Percentiles rank a stretch among this genome's conserved stretches.
Conservation (phyloP, 768 basidiomycete genomes). For the Tephrocybe sp. region DNA sequence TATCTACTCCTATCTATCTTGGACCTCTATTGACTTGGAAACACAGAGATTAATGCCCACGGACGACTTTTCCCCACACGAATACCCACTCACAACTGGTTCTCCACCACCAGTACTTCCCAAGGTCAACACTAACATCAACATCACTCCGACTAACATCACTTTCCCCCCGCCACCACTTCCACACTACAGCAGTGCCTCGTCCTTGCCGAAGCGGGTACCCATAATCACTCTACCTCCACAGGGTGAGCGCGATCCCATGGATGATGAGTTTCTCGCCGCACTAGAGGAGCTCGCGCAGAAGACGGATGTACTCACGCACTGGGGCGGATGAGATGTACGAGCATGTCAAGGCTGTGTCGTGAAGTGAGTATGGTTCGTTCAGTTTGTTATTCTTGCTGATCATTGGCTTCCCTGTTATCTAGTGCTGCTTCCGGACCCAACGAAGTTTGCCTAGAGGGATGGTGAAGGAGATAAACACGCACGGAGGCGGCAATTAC, state of each 20-base stretch:
- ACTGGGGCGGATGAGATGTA: conserved; percentile 97
- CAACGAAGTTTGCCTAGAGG: conserved; percentile 67
- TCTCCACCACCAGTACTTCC: conserved; percentile 14
- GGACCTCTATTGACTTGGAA: too few species aligned
- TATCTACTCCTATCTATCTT: too few species aligned
- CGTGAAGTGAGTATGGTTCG: conserved; percentile 76
- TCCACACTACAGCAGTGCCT: conserved; percentile 36
- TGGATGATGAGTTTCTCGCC: conserved; percentile 81
- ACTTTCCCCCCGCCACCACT: conserved; percentile 74
- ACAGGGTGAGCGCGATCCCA: conserved; percentile 55
- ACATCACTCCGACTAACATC: conserved; percentile 33
- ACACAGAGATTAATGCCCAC: conserved; percentile 61
- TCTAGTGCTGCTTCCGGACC: conserved; percentile 79
- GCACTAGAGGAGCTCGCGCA: conserved; percentile 88
- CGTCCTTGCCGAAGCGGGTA: conserved; percentile 57
- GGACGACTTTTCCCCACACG: conserved; percentile 42
- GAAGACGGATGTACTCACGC: conserved; percentile 92
- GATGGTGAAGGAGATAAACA: conserved; percentile 74
- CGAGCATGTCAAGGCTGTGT: conserved; percentile 81
- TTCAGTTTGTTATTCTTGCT: not conserved
- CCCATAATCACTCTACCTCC: conserved; percentile 52
- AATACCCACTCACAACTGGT: conserved; percentile 30
- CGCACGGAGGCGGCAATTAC: conserved; percentile 66
- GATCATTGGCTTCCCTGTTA: not conserved
- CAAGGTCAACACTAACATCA: conserved; percentile 1